Conservation (phyloP, 1,139 yeast species). For the Sugiyamaella novakii region DNA sequence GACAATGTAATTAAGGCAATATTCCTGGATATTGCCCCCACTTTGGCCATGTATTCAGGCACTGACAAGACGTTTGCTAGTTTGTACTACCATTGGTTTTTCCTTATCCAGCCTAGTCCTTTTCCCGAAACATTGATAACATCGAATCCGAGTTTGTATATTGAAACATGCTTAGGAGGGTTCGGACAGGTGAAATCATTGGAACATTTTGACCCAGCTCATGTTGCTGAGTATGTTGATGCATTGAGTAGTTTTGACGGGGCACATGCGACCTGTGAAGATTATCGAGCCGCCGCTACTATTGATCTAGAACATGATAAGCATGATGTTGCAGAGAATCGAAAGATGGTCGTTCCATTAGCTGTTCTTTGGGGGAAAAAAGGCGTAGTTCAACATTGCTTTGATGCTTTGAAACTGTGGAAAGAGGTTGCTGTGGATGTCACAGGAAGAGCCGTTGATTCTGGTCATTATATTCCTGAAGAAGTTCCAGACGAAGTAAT, state of each 20-base stretch:
- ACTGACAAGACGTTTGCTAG: constrained; percentile 23
- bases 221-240: constrained; percentile 10
- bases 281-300: constrained; percentile 27
- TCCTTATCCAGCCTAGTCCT: constrained; percentile 27
- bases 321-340: constrained; percentile 19
- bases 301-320: constrained; percentile 26
- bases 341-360: constrained; percentile 21
- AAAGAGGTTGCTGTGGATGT: constrained; percentile 21
- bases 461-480: constrained; percentile 29
- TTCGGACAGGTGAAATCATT: constrained; percentile 4
- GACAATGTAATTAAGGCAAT: constrained; percentile 23
- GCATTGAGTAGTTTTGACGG: constrained; percentile 11
- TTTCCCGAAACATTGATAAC: constrained; percentile 25
- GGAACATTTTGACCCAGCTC: constrained; percentile 6
- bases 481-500: constrained; percentile 22
- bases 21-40: constrained; percentile 27
- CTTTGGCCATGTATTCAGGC: constrained; percentile 25
- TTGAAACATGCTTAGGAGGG: constrained; percentile 11
- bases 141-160: constrained; percentile 19
- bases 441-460: constrained; percentile 18
- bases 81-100: constrained; percentile 29
- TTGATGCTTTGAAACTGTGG: constrained; percentile 25
- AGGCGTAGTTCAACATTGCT: constrained; percentile 25
- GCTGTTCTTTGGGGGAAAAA: constrained; percentile 24
- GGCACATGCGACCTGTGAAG: constrained; percentile 28